Percentiles rank a stretch among this genome's conserved stretches.
Conservation (phyloP, 495 filamentous ascomycete genomes). For the Annulohypoxylon stygium region DNA sequence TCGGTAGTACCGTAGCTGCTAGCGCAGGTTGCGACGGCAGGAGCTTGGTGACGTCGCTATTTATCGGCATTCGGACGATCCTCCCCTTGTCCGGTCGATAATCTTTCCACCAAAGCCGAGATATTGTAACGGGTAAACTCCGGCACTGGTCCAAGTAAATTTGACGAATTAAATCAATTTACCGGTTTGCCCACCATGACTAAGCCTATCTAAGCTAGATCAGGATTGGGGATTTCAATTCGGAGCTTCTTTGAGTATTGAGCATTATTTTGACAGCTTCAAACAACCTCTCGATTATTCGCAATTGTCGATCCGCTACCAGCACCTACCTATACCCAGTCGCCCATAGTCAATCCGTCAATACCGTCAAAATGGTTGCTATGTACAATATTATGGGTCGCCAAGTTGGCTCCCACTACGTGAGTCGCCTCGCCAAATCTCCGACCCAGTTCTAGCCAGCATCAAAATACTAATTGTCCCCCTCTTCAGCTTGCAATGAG, state of each 20-base stretch:
- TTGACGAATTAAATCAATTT: slow-evolving; percentile 18
- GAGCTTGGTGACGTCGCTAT: slow-evolving; percentile 47
- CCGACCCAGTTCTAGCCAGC: not conserved
- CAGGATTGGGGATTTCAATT: slow-evolving; percentile 44
- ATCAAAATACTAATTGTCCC: slow-evolving; percentile 45
- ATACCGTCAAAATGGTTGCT: slow-evolving; percentile 80
- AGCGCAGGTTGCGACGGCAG: slow-evolving; percentile 23
- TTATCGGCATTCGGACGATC: slow-evolving; percentile 39
- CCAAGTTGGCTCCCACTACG: slow-evolving; percentile 92
- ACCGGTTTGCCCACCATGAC: slow-evolving; percentile 12
- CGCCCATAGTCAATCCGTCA: slow-evolving; percentile 53
- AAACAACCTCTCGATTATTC: slow-evolving; percentile 37
- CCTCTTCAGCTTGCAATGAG: slow-evolving; percentile 82
- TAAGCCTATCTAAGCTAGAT: slow-evolving; percentile 32
- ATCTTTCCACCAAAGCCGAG: slow-evolving; percentile 4
- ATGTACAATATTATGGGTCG: slow-evolving; percentile 88
- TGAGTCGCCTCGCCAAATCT: slow-evolving; percentile 65
- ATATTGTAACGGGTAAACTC: slow-evolving; percentile 32
- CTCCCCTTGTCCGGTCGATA: slow-evolving; percentile 7
- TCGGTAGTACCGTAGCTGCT: not conserved
- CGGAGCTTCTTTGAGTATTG: slow-evolving; percentile 39
- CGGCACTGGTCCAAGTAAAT: not conserved
- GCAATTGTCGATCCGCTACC: slow-evolving; percentile 49
- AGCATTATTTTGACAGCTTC: slow-evolving; percentile 50
- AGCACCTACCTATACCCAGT: slow-evolving; percentile 19